Evolutionary conservation across 1,139 yeast species (phyloP), one percentile per base, ranked within the genome.

Genomic region (Kodamaea fungicola): DNA sequence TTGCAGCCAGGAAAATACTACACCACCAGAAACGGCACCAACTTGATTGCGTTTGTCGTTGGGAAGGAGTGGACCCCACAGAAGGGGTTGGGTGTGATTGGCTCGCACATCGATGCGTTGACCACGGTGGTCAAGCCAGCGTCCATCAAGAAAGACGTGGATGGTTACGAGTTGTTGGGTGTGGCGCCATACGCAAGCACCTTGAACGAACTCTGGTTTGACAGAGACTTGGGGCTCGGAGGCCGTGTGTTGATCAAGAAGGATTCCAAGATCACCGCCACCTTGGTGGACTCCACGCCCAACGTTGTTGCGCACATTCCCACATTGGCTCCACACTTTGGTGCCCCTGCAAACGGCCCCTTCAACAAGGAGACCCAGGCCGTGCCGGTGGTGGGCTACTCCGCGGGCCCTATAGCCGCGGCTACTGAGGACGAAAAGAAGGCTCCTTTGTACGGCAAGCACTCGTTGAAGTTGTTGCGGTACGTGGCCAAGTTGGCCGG

Each of bases 131-230:
- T 80, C 51, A 80, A 80, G 57, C 87, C 87, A 1, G 61, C 62
- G 34, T 76, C 83, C 6, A 56, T 59, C 37, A 71, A 72, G 44
- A 49, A 55, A 7, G 53, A 60, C 13, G 71, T 76, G 8, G 80
- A 78, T 29, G 85, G 86, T 7, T 81, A 75, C 55, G 80, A 79
- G 37, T 54, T 77, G 28, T 61, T 81, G 28, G 86, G 84, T 1
- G 84, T 80, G 12, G 83, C 86, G 1, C 82, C 83, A 3, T 81
- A 81, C 52, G 77, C 82, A 12, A 83, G 84, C 22, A 74, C 79
- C 1, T 58, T 80, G 46, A 65, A 69, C 16, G 36, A 34, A 24
- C 51, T 69, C 22, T 79, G 87, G 85, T 69, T 78, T 55, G 85
- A 80, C 54, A 67, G 88, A 57, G 88, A 81, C 53, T 67, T 80